These are phyloP conservation scores for Chaetomium sp. DNA, from an alignment of 2,329 filamentous ascomycete species.

Conservation along the genomic window DNA sequence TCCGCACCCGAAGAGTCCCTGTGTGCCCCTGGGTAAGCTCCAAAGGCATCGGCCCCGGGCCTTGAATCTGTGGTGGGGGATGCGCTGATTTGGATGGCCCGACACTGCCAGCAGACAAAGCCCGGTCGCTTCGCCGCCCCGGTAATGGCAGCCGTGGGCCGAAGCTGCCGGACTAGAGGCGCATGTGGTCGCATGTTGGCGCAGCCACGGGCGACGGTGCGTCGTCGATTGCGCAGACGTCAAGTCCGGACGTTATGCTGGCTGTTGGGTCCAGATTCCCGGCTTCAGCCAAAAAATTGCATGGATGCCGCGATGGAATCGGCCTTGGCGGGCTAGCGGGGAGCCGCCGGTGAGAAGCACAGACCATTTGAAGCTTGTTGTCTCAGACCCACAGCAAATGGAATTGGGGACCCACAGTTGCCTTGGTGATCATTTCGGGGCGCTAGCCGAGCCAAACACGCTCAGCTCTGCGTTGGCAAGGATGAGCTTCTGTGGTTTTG, in stretches of 20 bases:
- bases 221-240: background rate
- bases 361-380: background rate
- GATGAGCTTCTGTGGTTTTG: constrained; percentile 6
- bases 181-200: constrained; percentile 39
- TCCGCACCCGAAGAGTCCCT: constrained; percentile 46
- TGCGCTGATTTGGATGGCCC: constrained; percentile 57
- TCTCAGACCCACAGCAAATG: background rate
- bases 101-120: constrained; percentile 49
- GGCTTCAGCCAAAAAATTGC: constrained; percentile 14
- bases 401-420: constrained; percentile 5
- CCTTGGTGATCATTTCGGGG: constrained; percentile 11
- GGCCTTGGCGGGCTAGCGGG: background rate
- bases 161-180: constrained; percentile 33
- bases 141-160: constrained; percentile 22
- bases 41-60: constrained; percentile 49
- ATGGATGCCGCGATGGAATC: background rate
- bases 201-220: constrained; percentile 4
- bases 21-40: constrained; percentile 37
- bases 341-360: background rate
- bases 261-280: background rate
- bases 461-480: background rate
- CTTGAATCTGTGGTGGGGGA: constrained; percentile 52
- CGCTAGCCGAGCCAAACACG: constrained; percentile 4
- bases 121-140: constrained; percentile 22
- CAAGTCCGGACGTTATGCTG: background rate